phyloP scores from a whole-genome alignment of 2,329 filamentous ascomycete genomes.

The Coniochaeta prunicola region DNA sequence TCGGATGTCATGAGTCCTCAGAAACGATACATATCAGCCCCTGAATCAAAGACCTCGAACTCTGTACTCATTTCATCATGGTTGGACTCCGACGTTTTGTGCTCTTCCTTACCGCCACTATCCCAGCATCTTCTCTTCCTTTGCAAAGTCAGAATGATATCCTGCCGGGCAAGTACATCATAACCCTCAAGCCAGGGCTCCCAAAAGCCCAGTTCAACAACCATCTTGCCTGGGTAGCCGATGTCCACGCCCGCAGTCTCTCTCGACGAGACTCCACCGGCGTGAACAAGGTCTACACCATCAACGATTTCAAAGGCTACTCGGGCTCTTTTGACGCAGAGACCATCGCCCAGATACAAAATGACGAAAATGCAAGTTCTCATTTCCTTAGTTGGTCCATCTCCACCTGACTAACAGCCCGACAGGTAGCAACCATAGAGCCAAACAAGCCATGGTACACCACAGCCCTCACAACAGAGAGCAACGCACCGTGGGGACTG shows the following conservation, averaged over 20 bases:
- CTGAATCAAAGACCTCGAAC: not conserved
- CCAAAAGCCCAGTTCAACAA: conserved; percentile 20
- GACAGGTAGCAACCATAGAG: not conserved
- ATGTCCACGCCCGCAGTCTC: conserved; percentile 28
- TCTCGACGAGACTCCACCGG: conserved; percentile 10
- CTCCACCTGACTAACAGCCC: not conserved
- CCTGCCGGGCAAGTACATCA: conserved; percentile 27
- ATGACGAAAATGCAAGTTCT: not conserved
- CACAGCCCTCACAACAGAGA: conserved; percentile 1
- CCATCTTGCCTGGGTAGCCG: conserved; percentile 25
- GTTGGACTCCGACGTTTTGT: not conserved
- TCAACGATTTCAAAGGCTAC: conserved; percentile 32
- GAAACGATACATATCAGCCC: not conserved
- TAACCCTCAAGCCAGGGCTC: conserved; percentile 30
- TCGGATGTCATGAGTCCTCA: not conserved
- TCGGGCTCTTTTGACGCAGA: conserved; percentile 35
- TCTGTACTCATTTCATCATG: not conserved
- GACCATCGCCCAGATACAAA: conserved; percentile 27
- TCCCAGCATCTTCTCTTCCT: not conserved
- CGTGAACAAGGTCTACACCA: conserved; percentile 29
- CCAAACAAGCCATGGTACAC: not conserved
- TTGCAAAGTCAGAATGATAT: not conserved
- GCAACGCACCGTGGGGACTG: conserved; percentile 17
- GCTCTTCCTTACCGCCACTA: not conserved
- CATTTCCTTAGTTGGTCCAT: not conserved